A percentile compares a stretch with the other conserved stretches of the same genome.
phyloP scores from a whole-genome alignment of 2,329 filamentous ascomycete genomes.

The Aspergillus intermedius region DNA sequence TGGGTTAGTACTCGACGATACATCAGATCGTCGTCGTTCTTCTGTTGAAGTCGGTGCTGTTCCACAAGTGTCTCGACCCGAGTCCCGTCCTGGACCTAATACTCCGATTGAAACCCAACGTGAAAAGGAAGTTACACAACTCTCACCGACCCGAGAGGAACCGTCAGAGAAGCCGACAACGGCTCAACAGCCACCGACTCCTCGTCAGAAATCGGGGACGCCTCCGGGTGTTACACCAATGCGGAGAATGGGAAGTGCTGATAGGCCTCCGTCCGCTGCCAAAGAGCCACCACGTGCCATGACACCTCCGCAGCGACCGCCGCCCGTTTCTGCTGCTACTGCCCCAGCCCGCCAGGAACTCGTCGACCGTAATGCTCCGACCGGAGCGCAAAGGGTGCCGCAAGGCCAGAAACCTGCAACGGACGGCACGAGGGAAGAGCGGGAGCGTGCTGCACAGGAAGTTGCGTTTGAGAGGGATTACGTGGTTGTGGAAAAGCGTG shows the following conservation, averaged over 20 bases:
- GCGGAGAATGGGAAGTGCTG: conserved; percentile 28
- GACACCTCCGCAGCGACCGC: conserved; percentile 27
- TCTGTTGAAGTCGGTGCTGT: conserved; percentile 11
- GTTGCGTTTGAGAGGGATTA: conserved; percentile 90
- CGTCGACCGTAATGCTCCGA: conserved; percentile 25
- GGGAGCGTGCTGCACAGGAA: conserved; percentile 70
- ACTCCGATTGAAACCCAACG: conserved; percentile 11
- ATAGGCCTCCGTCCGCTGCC: conserved; percentile 20
- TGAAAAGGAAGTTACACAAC: conserved; percentile 18
- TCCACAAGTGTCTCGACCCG: conserved; percentile 9
- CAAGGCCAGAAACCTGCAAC: conserved; percentile 34
- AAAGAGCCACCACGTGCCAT: conserved; percentile 22
- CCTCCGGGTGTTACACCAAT: conserved; percentile 23
- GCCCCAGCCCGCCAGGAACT: conserved; percentile 37
- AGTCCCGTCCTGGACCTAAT: conserved; percentile 12
- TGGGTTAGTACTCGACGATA: conserved; percentile 66
- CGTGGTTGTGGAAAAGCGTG: conserved; percentile 88
- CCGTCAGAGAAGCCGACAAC: neutral
- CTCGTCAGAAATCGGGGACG: conserved; percentile 22
- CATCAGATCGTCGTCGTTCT: conserved; percentile 20
- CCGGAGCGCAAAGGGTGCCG: conserved; percentile 50
- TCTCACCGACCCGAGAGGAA: conserved; percentile 17
- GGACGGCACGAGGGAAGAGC: conserved; percentile 33
- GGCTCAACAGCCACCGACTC: conserved; percentile 34
- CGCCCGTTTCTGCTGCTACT: conserved; percentile 29